Conservation (phyloP, 306 rosid genomes). For the Vigna angularis region DNA sequence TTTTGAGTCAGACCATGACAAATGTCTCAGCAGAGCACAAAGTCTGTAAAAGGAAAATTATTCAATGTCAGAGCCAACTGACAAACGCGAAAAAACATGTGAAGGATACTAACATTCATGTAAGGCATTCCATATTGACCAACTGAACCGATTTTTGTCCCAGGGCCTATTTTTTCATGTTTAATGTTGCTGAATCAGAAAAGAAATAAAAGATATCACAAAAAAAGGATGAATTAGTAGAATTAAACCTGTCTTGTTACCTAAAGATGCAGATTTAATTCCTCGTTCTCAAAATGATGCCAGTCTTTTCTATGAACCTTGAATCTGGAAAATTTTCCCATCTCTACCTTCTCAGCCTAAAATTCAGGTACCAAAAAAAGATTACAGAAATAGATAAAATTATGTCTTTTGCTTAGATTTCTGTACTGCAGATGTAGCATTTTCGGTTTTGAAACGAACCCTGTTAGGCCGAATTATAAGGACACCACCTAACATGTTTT, state of each 20-base stretch:
- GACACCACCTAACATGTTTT: too few species aligned
- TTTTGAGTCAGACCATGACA: neutral
- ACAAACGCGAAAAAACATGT: neutral
- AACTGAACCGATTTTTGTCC: neutral
- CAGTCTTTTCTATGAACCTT: neutral
- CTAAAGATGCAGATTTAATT: neutral
- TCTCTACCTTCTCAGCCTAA: neutral
- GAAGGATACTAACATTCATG: neutral
- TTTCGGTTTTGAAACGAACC: too few species aligned
- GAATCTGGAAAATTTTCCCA: neutral
- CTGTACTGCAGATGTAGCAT: too few species aligned
- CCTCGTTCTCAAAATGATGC: neutral
- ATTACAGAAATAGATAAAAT: neutral
- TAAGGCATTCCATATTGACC: constrained; percentile 2
- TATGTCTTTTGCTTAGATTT: too few species aligned
- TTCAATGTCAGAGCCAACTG: neutral
- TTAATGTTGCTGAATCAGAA: neutral
- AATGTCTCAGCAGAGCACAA: constrained; percentile 2
- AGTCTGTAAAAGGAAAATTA: neutral
- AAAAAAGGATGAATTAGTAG: neutral
- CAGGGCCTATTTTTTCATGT: neutral
- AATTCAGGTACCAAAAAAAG: neutral
- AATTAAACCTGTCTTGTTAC: neutral
- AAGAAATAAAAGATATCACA: neutral
- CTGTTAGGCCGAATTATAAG: too few species aligned